A percentile compares a stretch with the other conserved stretches of the same genome.
phyloP scores from a whole-genome alignment of 2,329 filamentous ascomycete species.

The Talaromyces funiculosus region DNA sequence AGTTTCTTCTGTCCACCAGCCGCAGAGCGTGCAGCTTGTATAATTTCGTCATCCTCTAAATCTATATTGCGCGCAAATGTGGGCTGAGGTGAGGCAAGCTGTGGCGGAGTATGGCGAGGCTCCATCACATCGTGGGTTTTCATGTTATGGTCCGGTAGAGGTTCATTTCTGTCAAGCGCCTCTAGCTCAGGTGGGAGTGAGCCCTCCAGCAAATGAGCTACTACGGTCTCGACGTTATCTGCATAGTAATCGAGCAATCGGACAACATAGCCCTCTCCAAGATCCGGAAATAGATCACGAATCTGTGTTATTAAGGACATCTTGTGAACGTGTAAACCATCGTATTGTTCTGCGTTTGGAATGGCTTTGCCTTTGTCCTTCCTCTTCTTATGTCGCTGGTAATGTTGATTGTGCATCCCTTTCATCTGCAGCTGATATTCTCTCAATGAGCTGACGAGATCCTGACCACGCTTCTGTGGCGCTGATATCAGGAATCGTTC shows the following conservation, averaged over 20 bases:
- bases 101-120: conserved; percentile 39
- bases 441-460: conserved; percentile 35
- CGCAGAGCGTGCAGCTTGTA: conserved; percentile 60
- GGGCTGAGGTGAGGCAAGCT: conserved; percentile 22
- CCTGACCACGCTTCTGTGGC: conserved; percentile 38
- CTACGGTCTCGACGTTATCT: conserved; percentile 71
- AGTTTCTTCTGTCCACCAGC: conserved; percentile 45
- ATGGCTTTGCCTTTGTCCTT: conserved; percentile 41
- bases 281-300: conserved; percentile 86
- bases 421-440: conserved; percentile 36
- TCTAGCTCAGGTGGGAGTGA: conserved; percentile 66
- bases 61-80: conserved; percentile 58
- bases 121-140: conserved; percentile 50
- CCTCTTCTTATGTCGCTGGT: conserved; percentile 34
- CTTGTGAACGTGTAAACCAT: conserved; percentile 65
- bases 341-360: conserved; percentile 27
- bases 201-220: conserved; percentile 74
- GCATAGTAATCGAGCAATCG: conserved; percentile 73
- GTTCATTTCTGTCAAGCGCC: conserved; percentile 57
- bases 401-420: conserved; percentile 35
- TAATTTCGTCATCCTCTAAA: conserved; percentile 75
- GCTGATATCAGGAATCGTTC: conserved; percentile 29
- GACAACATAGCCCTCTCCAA: conserved; percentile 76
- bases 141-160: conserved; percentile 34
- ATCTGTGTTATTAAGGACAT: conserved; percentile 83